Evolutionary conservation across 495 filamentous ascomycete genomes (phyloP), one percentile per base, ranked within the genome.

Genomic region (Cladorrhinum samala): DNA sequence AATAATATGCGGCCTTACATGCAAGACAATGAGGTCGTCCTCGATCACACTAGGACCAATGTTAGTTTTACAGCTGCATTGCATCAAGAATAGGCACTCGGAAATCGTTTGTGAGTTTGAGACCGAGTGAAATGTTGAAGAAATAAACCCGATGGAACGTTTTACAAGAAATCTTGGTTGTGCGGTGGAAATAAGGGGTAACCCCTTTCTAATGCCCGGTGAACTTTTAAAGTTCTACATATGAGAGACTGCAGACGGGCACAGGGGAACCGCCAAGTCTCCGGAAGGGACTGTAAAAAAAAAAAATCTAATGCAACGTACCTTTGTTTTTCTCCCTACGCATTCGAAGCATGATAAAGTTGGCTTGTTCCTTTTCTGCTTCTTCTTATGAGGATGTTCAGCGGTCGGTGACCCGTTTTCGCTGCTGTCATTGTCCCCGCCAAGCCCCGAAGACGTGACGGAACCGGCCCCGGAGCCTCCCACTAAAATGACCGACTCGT

Each of bases 301-400:
- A 25, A 27, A 52, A 46, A 4, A 30, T n/a, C n/a, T n/a, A n/a
- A n/a, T n/a, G n/a, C n/a, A 9, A 71, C 78, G 55, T 60, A 78
- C 82, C 73, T 85, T 86, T 13, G 82, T 86, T 67, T 87, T 86
- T 49, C 82, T 73, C 65, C 83, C 82, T 30, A 87, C 84, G 63
- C 85, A 89, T 56, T 86, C 83, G 50, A 80, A 74, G 62, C 85
- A 89, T 38, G 83, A 86, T 38, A 89, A 60, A 1, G 84, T 89
- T 3, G 85, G 85, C 61, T 89, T 89, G 68, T 89, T 89, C 20
- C 85, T 73, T 64, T 84, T 87, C 66, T 86, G 84, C 66, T 83
- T 86, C 67, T 84, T 85, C 66, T 68, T 76, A 2, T 60, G 49
- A n/a, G n/a, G n/a, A 6, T 69, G 72, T 39, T 71, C 74, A 18